Base-by-base conservation (phyloP, 805 yeast species). In the Jamesozyma gamospora region DNA sequence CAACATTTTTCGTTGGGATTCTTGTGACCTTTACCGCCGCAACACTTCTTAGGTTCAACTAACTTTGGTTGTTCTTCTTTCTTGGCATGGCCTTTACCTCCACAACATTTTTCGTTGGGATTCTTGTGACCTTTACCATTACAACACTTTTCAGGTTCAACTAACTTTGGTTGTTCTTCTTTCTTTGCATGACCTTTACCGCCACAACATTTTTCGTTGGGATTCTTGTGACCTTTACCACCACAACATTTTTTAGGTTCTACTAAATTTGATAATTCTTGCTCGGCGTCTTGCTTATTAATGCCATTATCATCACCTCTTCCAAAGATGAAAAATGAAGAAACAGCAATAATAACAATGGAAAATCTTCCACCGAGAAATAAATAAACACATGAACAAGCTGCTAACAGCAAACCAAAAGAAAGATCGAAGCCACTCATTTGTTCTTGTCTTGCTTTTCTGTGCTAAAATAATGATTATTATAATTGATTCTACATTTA, bases 281-380 rank as follows among this genome's bases (percentile, higher is more conserved):
- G 5, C 8, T 21, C 24, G 5, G 18, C n/a, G n/a, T 29, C 32
- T n/a, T 14, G 17, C 5, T 29, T 29, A n/a, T 11, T 9, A 12
- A 28, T 12, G 28, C 12, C 28, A 7, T 12, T 6, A 30, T 9
- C 15, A 15, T 48, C 37, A 26, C 52, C 46, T 36, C 48, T 47
- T 36, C 41, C 50, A 35, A 47, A 40, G 25, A 60, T 51, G 21
- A 53, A 44, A 38, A 50, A 51, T 27, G 57, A 49, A 3, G 58
- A 39, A 7, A 55, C 46, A 1, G 53, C 33, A 1, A 64, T 56
- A 4, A 65, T 34, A 1, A 61, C 55, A 10, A 66, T 40, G 14
- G 68, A 52, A 3, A 54, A 12, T 44, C 71, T 56, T 19, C 72
- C 72, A 19, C 67, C 66, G 31, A 56, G 47, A 16, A 51, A 46